Evolutionary conservation across 768 basidiomycete species (phyloP).

Genomic region (Suillus hirtellus): DNA sequence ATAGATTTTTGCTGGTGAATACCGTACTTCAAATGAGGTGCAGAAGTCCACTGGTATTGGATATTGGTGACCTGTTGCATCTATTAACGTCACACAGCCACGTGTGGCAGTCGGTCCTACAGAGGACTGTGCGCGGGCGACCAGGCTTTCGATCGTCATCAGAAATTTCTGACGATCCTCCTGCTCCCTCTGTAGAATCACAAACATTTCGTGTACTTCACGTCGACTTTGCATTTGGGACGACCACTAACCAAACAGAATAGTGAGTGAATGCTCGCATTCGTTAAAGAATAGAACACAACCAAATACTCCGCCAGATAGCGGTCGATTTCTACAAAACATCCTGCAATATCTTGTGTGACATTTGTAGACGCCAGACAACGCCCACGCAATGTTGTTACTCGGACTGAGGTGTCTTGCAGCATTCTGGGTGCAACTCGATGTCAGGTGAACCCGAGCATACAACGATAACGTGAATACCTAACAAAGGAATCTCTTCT

Average conservation of each 20-base stretch:
- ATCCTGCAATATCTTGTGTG: not conserved
- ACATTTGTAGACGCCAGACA: not conserved
- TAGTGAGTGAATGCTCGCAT: not conserved
- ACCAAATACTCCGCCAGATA: not conserved
- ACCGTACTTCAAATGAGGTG: conserved; percentile 25
- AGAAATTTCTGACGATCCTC: not conserved
- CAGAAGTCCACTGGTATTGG: conserved; percentile 28
- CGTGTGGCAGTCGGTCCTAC: not conserved
- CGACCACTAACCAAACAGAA: not conserved
- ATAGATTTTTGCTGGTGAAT: not conserved
- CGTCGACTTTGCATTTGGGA: too few species aligned
- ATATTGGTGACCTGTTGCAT: conserved; percentile 14
- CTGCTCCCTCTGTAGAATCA: too few species aligned
- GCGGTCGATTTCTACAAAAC: not conserved
- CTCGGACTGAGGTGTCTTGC: not conserved
- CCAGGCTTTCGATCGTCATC: not conserved
- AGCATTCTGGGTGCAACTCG: not conserved
- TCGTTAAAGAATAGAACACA: not conserved
- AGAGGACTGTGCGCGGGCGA: not conserved
- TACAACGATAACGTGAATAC: not conserved
- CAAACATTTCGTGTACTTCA: too few species aligned
- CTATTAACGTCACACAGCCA: not conserved
- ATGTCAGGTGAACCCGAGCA: not conserved
- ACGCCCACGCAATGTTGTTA: not conserved
- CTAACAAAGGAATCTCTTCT: not conserved